Percentiles rank a stretch among this genome's conserved stretches.
Conservation (phyloP, 2,329 filamentous ascomycete species). For the Diaporthe nobilis region DNA sequence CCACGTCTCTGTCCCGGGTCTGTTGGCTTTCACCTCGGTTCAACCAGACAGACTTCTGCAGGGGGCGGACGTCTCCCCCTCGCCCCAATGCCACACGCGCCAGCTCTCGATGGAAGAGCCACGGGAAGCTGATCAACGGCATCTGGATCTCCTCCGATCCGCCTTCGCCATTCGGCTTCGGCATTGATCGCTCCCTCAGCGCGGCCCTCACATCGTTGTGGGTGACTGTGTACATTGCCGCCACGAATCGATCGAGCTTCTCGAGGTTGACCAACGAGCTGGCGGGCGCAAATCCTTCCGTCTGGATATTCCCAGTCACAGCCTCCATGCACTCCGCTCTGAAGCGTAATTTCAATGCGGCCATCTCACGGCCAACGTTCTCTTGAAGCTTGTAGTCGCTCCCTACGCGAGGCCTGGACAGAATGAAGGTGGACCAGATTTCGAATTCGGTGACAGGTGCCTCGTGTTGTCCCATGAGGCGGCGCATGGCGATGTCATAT, state of each 20-base stretch:
- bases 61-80: background rate
- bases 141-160: constrained; percentile 62
- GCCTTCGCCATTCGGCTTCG: constrained; percentile 46
- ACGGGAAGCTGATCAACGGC: constrained; percentile 94
- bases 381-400: constrained; percentile 91
- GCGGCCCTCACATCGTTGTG: constrained; percentile 76
- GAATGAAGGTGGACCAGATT: constrained; percentile 87
- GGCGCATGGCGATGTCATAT: constrained; percentile 83
- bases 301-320: constrained; percentile 53
- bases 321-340: constrained; percentile 75
- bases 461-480: constrained; percentile 88
- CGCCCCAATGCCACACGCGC: constrained; percentile 73
- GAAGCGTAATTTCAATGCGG: constrained; percentile 77
- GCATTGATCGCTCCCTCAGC: constrained; percentile 57
- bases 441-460: constrained; percentile 88
- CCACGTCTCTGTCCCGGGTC: background rate
- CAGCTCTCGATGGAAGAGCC: constrained; percentile 84
- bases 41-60: background rate
- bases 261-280: constrained; percentile 58
- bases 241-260: constrained; percentile 78
- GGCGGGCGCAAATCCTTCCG: constrained; percentile 60
- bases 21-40: background rate
- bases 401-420: constrained; percentile 79
- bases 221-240: constrained; percentile 91
- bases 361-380: constrained; percentile 79